A percentile compares a stretch with the other conserved stretches of the same genome.
Conservation (phyloP, 257 asterid species). For the Plantago ovata region DNA sequence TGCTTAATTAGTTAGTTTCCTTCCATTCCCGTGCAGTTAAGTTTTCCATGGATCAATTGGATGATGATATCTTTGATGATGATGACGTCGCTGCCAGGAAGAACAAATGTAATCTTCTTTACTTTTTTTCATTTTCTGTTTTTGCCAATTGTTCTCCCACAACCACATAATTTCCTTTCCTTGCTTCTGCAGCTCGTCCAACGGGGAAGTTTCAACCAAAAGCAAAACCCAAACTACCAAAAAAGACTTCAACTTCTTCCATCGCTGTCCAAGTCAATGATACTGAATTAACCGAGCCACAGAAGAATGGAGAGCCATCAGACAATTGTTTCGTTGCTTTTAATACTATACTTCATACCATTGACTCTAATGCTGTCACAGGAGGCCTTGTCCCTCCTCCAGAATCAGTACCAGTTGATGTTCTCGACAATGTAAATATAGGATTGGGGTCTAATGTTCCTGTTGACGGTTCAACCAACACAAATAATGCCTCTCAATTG, state of each 20-base stretch:
- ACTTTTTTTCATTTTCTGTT: background rate
- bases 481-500: constrained; percentile 25
- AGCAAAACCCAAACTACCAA: constrained; percentile 37
- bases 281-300: constrained; percentile 10
- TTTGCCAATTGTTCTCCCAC: constrained; percentile 1
- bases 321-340: no score
- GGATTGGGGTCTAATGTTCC: constrained; percentile 25
- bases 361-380: constrained; percentile 20
- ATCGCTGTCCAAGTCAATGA: constrained; percentile 27
- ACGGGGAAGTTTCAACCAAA: constrained; percentile 66
- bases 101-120: constrained; percentile 20
- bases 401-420: constrained; percentile 25
- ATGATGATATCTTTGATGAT: constrained; percentile 43
- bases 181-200: constrained; percentile 40
- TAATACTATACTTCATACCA: constrained; percentile 2
- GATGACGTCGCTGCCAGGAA: constrained; percentile 35
- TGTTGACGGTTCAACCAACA: constrained; percentile 22
- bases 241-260: constrained; percentile 36
- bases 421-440: constrained; percentile 22
- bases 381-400: constrained; percentile 32
- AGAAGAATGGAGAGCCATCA: no score
- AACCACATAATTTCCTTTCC: background rate
- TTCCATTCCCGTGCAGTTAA: no score
- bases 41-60: constrained; percentile 30
- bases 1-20: no score